These are phyloP conservation scores for Eucalyptus lansdowneana DNA, from an alignment of 345 rosid species.

Conservation along the genomic window DNA sequence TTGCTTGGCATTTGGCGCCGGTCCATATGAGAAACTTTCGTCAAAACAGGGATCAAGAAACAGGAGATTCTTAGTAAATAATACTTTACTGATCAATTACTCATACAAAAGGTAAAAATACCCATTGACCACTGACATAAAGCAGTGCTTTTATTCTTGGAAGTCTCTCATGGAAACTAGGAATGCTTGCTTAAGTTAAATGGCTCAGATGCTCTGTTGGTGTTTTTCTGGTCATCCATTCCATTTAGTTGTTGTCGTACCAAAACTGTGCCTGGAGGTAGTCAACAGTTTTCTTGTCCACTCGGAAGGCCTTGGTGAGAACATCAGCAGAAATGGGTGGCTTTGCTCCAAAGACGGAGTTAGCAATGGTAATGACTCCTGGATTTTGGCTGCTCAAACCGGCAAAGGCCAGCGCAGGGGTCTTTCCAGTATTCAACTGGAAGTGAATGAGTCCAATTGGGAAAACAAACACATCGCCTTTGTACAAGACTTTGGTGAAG, in stretches of 20 bases:
- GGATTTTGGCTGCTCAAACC: conserved; percentile 1
- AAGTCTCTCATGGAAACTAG: too few species aligned
- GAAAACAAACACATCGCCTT: background rate
- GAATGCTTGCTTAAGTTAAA: too few species aligned
- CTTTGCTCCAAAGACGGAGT: background rate
- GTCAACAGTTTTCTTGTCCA: conserved; percentile 3
- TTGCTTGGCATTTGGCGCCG: too few species aligned
- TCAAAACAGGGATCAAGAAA: too few species aligned
- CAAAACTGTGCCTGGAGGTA: conserved; percentile 14
- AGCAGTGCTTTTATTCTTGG: too few species aligned
- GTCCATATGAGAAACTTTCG: too few species aligned
- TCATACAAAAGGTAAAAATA: too few species aligned
- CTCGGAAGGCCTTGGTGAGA: conserved; percentile 23
- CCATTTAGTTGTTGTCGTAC: background rate
- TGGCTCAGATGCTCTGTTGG: too few species aligned
- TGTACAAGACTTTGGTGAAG: background rate
- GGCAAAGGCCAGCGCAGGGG: background rate
- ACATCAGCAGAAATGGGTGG: conserved; percentile 4
- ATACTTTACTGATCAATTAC: too few species aligned
- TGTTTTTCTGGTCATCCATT: too few species aligned
- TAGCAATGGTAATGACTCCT: background rate
- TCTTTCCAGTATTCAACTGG: background rate
- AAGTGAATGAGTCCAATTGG: background rate
- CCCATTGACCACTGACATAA: too few species aligned
- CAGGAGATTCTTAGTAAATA: too few species aligned